Conservation (phyloP, 768 basidiomycete genomes). For the Boletus speciosus region DNA sequence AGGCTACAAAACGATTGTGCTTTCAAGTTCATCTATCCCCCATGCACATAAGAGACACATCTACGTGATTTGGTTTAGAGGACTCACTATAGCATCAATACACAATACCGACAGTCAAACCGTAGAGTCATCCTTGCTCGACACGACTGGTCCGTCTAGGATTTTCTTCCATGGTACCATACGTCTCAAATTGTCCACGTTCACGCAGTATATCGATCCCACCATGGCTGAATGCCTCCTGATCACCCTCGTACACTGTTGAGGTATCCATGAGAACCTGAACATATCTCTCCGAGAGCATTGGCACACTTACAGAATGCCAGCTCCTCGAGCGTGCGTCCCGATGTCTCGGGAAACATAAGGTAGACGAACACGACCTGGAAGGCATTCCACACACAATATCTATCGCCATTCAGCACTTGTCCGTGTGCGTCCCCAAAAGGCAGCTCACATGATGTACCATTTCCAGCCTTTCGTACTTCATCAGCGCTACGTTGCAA, state of each 20-base stretch:
- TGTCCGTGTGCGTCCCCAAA: too few species aligned
- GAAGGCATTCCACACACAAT: constrained; percentile 12
- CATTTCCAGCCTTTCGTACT: constrained; percentile 9
- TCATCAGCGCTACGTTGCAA: background rate
- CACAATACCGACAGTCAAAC: too few species aligned
- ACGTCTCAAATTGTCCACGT: background rate
- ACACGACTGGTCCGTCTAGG: background rate
- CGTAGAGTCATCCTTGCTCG: background rate
- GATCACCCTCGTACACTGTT: constrained; percentile 6
- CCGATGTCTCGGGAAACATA: constrained; percentile 16
- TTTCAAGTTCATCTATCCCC: too few species aligned
- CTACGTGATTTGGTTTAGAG: too few species aligned
- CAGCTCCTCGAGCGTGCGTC: constrained; percentile 12
- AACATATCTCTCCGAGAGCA: background rate
- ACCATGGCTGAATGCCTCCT: background rate
- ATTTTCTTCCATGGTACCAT: background rate
- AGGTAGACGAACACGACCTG: constrained; percentile 13
- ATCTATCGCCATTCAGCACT: background rate
- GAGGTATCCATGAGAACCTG: background rate
- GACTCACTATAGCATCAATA: too few species aligned
- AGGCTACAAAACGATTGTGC: too few species aligned
- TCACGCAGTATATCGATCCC: background rate
- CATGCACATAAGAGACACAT: too few species aligned
- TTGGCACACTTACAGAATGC: constrained; percentile 7
- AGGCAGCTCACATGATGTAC: constrained; percentile 2